phyloP scores from a whole-genome alignment of 164 flowering plant genomes.

The Chloranthus sessilifolius region DNA sequence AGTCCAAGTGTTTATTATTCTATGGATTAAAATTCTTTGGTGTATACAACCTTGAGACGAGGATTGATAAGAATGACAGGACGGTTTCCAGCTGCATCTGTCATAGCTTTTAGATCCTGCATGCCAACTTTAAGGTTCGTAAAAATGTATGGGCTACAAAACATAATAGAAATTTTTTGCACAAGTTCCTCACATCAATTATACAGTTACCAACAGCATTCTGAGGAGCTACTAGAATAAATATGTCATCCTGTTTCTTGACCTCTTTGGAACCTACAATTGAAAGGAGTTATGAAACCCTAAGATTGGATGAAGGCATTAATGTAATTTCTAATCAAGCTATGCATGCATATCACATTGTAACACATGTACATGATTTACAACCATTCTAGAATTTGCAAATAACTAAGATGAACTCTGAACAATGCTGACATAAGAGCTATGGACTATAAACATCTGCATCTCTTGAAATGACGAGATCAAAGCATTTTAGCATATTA shows the following conservation, averaged over 20 bases:
- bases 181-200: conserved; percentile 62
- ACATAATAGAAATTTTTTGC: conserved; percentile 1
- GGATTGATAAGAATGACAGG: conserved; percentile 86
- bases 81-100: conserved; percentile 80
- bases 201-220: conserved; percentile 98
- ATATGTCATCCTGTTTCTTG: conserved; percentile 80
- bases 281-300: neutral
- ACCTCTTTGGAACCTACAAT: conserved; percentile 78
- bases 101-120: conserved; percentile 91
- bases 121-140: conserved; percentile 10
- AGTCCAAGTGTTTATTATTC: neutral
- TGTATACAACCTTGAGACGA: conserved; percentile 63
- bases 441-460: neutral
- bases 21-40: too few species aligned
- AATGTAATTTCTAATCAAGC: neutral
- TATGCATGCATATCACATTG: neutral
- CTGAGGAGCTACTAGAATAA: conserved; percentile 91
- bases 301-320: neutral
- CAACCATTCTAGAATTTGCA: too few species aligned
- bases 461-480: too few species aligned
- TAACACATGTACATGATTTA: neutral
- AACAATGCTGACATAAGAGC: neutral
- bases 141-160: conserved; percentile 4
- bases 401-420: too few species aligned
- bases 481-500: too few species aligned